phyloP scores from a whole-genome alignment of 2,329 filamentous ascomycete species.

The Sclerotiophoma versabilis region DNA sequence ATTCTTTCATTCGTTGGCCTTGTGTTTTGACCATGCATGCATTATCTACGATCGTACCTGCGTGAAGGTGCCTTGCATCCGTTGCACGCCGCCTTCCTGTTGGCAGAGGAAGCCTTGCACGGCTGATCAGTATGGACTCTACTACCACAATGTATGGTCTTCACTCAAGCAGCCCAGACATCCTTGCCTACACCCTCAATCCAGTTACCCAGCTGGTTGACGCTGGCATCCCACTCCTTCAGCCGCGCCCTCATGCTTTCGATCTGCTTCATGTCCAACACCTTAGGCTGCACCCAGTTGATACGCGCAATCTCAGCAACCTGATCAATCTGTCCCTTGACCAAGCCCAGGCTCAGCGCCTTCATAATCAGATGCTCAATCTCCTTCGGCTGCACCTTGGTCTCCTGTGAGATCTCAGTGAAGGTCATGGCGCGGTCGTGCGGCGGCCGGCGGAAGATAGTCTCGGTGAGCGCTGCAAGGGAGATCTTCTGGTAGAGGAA shows the following conservation, averaged over 20 bases:
- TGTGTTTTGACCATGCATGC: constrained; percentile 4
- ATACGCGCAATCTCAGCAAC: constrained; percentile 93
- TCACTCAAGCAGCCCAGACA: constrained; percentile 78
- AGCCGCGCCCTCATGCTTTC: constrained; percentile 87
- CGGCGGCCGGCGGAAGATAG: constrained; percentile 92
- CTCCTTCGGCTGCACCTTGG: constrained; percentile 87
- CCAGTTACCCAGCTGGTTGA: constrained; percentile 96
- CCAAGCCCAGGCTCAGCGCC: constrained; percentile 88
- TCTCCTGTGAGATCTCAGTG: constrained; percentile 84
- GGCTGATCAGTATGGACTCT: background rate
- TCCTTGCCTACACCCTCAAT: constrained; percentile 93
- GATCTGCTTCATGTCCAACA: constrained; percentile 94
- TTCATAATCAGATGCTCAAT: constrained; percentile 99
- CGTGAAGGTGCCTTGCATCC: constrained; percentile 13
- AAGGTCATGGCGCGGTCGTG: constrained; percentile 97
- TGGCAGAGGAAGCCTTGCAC: background rate
- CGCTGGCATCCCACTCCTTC: constrained; percentile 93
- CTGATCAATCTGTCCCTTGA: constrained; percentile 94
- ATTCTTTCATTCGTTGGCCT: constrained; percentile 24
- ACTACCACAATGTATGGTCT: background rate
- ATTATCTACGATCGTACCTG: constrained; percentile 30
- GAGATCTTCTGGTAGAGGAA: constrained; percentile 98
- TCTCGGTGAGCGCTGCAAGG: constrained; percentile 92
- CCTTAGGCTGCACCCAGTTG: constrained; percentile 99
- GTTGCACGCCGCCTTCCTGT: constrained; percentile 3